These are phyloP conservation scores for Solanum microdontum DNA, from an alignment of 257 asterid genomes.

Conservation along the genomic window DNA sequence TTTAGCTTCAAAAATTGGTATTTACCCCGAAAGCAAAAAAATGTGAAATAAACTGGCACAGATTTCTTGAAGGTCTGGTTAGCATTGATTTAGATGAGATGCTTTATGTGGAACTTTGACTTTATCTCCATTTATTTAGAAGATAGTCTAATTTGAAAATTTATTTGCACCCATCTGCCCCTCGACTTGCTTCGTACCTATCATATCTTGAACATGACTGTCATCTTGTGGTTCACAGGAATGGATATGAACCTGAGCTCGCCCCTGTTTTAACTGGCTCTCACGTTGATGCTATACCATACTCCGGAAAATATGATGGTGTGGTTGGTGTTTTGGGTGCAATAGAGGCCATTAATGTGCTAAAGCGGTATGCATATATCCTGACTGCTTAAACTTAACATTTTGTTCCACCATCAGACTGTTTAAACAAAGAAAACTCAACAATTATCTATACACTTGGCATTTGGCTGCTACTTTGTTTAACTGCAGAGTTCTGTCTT, in stretches of 20 bases:
- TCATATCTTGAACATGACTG: neutral
- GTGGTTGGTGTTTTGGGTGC: conserved; percentile 97
- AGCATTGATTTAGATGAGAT: neutral
- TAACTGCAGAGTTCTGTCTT: neutral
- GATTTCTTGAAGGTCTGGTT: neutral
- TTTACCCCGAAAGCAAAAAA: neutral
- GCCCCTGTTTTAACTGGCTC: conserved; percentile 83
- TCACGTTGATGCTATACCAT: conserved; percentile 91
- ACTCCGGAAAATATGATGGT: conserved; percentile 91
- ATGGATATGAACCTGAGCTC: conserved; percentile 63
- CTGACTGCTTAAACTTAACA: neutral
- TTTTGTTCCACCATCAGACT: neutral
- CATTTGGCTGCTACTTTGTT: neutral
- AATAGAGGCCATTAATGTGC: conserved; percentile 82
- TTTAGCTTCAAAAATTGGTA: neutral
- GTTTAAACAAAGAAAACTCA: neutral
- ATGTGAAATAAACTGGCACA: neutral
- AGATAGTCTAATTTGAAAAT: neutral
- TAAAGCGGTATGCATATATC: conserved; percentile 41
- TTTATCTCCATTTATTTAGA: neutral
- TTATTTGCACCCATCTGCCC: neutral
- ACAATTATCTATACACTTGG: neutral
- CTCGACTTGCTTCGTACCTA: neutral
- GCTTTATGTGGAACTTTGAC: neutral
- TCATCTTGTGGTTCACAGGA: conserved; percentile 26